Percentiles rank a stretch among this genome's conserved stretches.
Evolutionary conservation across 768 basidiomycete species (phyloP).

Genomic region (Tubosaeta sp.): DNA sequence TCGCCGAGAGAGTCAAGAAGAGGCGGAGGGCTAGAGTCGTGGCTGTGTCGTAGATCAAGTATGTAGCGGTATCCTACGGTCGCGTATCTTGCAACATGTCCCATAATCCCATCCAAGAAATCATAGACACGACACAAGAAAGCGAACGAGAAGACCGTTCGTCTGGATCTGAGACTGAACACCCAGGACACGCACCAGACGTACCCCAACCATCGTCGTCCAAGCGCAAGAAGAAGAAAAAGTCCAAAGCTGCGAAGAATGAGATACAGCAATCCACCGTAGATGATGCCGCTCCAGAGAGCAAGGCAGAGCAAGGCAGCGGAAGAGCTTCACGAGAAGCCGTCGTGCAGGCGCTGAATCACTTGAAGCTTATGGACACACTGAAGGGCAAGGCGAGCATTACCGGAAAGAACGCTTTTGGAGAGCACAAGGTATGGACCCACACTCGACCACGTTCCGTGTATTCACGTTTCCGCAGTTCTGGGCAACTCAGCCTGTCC

Average conservation of each 20-base stretch:
- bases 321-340: constrained; percentile 49
- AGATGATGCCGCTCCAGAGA: constrained; percentile 61
- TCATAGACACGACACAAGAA: constrained; percentile 36
- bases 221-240: constrained; percentile 85
- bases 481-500: constrained; percentile 97
- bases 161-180: constrained; percentile 31
- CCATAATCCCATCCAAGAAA: constrained; percentile 38
- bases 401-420: constrained; percentile 75
- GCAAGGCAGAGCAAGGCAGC: constrained; percentile 53
- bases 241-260: constrained; percentile 61
- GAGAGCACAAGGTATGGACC: constrained; percentile 76
- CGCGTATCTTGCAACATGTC: constrained; percentile 18
- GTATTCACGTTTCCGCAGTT: constrained; percentile 50
- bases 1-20: constrained; percentile 43
- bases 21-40: constrained; percentile 26
- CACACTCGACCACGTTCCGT: constrained; percentile 5
- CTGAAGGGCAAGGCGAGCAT: constrained; percentile 76
- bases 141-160: constrained; percentile 33
- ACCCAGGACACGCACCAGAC: constrained; percentile 7
- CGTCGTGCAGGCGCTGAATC: constrained; percentile 65
- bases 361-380: constrained; percentile 81
- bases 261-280: constrained; percentile 61
- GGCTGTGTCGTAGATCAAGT: constrained; percentile 13
- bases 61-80: not conserved
- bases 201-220: constrained; percentile 35